Base-by-base conservation (phyloP, 192 early-diverging fungal species). In the Coemansia sp. region DNA sequence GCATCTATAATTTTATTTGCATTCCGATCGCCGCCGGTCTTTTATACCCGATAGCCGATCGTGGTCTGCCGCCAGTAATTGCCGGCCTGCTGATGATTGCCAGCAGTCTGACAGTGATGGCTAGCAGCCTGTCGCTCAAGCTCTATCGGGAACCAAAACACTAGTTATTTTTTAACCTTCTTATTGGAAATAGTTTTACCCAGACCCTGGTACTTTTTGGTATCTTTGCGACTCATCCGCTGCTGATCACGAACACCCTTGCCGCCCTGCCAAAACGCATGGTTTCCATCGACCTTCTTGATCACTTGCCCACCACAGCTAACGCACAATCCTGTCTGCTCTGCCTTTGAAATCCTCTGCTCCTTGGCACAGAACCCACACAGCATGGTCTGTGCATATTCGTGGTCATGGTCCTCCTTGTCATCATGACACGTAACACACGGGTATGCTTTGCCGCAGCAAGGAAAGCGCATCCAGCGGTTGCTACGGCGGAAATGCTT, bases 401-500 rank as follows among this genome's bases (percentile, higher is more conserved):
- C 80, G 41, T 80, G 70, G 41, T 79, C 76, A 56, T 93, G 92
- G 32, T 76, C 82, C 49, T 91, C 87, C 38, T 79, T 70, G 2
- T 83, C 81, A 48, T 93, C 90, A 45, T 96, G 93, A 64, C 93
- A 96, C 2, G 79, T 48, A 66, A 92, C 91, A 54, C 93, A 96
- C 0, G 91, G 81, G 58, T 83, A 91, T 11, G 90, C 68, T 62
- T 85, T 90, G 49, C 81, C 82, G 60, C 93, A 96, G 80, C 93
- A 96, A 0, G 91, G 87, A 65, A 96, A 96, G 15, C 93, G 82
- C 72, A 96, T 90, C 91, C 91, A 96, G 17, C 93, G 81, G 38
- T 85, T 85, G 16, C 89, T 91, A 66, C 88, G 90, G n/a, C 81
- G 63, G 66, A 92, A 96, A 51, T 96, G 92, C 44, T 80, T 73